Percentiles rank a stretch among this genome's conserved stretches.
Conservation (phyloP, 495 filamentous ascomycete genomes). For the Elaphomyces granulatus region DNA sequence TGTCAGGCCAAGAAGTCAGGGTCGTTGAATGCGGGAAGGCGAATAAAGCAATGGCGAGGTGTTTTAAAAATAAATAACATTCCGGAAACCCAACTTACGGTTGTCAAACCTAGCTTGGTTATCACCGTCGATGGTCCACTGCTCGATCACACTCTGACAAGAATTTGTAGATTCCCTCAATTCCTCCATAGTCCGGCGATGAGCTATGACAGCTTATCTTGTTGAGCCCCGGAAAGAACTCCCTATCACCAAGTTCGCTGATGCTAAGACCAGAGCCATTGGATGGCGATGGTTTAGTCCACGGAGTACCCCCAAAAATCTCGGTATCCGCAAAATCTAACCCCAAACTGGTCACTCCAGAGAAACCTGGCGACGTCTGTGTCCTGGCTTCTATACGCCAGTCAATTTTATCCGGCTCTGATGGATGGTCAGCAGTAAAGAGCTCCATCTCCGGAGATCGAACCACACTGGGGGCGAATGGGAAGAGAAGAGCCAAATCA, state of each 20-base stretch:
- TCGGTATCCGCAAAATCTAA: slow-evolving; percentile 35
- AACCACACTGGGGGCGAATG: slow-evolving; percentile 55
- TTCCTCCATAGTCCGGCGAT: slow-evolving; percentile 52
- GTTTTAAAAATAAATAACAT: too few species aligned
- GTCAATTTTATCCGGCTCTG: slow-evolving; percentile 26
- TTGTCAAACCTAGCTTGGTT: too few species aligned
- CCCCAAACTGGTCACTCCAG: slow-evolving; percentile 12
- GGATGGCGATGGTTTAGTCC: slow-evolving; percentile 31
- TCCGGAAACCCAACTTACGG: too few species aligned
- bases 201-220: not conserved
- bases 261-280: slow-evolving; percentile 40
- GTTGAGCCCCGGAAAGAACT: slow-evolving; percentile 22
- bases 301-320: slow-evolving; percentile 35
- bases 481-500: slow-evolving; percentile 66
- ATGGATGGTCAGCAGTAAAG: slow-evolving; percentile 18
- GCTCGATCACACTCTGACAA: slow-evolving; percentile 70
- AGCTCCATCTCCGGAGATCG: slow-evolving; percentile 21
- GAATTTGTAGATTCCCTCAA: slow-evolving; percentile 79
- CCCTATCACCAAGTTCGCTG: slow-evolving; percentile 36
- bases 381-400: slow-evolving; percentile 29
- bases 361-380: slow-evolving; percentile 14
- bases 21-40: too few species aligned
- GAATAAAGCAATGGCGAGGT: too few species aligned
- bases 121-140: slow-evolving; percentile 14
- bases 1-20: too few species aligned